Evolutionary conservation across 2,329 filamentous ascomycete species (phyloP).

Genomic region (Colletotrichum filicis): DNA sequence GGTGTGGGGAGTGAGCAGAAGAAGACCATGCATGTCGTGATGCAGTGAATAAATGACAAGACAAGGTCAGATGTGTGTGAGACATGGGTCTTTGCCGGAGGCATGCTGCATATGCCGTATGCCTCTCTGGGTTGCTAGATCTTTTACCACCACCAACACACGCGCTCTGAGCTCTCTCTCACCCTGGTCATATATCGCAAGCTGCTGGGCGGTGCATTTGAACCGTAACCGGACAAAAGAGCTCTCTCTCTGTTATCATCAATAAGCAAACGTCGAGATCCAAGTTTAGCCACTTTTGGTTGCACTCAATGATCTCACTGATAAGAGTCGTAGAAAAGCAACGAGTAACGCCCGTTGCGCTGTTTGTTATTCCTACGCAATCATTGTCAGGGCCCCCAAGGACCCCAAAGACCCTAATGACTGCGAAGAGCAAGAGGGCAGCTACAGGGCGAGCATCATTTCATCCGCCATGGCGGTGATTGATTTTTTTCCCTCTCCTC

Average conservation of each 20-base stretch:
- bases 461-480: not conserved
- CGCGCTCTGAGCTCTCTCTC: too few species aligned
- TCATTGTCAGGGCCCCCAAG: not conserved
- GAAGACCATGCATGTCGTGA: slow-evolving; percentile 1
- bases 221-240: not conserved
- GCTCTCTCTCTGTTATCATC: slow-evolving; percentile 15
- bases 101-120: slow-evolving; percentile 31
- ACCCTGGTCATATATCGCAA: not conserved
- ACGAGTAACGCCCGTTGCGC: not conserved
- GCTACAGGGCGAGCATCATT: not conserved
- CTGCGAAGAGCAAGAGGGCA: not conserved
- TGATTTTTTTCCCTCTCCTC: not conserved
- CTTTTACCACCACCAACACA: not conserved
- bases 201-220: not conserved
- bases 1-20: not conserved
- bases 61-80: not conserved
- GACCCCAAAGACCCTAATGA: not conserved
- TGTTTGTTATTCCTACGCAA: not conserved
- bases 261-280: slow-evolving; percentile 16
- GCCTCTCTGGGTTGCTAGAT: not conserved
- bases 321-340: slow-evolving; percentile 28
- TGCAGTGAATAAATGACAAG: slow-evolving; percentile 7
- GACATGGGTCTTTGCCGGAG: slow-evolving; percentile 18
- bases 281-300: not conserved
- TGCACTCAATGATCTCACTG: slow-evolving; percentile 10